Evolutionary conservation across 352 stramenopile species (phyloP).

Genomic region (Phytopythium delawarense): DNA sequence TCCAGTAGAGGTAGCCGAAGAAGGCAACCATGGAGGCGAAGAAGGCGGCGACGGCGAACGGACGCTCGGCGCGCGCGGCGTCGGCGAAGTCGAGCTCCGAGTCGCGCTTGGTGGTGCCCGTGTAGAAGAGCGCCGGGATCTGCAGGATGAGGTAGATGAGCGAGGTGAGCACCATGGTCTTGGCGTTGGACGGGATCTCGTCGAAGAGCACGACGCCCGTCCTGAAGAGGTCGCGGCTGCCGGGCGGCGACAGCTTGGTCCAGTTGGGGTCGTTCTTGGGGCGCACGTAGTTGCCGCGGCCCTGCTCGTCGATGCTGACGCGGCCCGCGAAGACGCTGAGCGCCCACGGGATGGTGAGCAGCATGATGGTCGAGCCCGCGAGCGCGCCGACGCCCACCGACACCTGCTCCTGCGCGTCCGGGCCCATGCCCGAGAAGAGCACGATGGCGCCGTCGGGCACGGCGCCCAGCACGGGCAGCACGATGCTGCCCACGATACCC

Average conservation of each 20-base stretch:
- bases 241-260: constrained; percentile 82
- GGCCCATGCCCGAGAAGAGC: constrained; percentile 93
- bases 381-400: constrained; percentile 97
- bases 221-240: constrained; percentile 53
- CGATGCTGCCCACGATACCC: constrained; percentile 95
- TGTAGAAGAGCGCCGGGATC: constrained; percentile 89
- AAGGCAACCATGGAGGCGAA: constrained; percentile 89
- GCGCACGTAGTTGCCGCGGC: constrained; percentile 79
- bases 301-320: constrained; percentile 92
- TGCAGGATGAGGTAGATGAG: constrained; percentile 96
- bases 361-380: constrained; percentile 98
- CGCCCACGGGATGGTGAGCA: constrained; percentile 98
- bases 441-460: constrained; percentile 98
- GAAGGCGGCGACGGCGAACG: constrained; percentile 88
- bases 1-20: constrained; percentile 90
- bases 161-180: constrained; percentile 91
- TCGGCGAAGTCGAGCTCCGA: constrained; percentile 55
- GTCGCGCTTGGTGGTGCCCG: constrained; percentile 58
- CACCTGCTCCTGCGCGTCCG: constrained; percentile 94
- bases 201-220: constrained; percentile 81
- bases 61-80: constrained; percentile 83
- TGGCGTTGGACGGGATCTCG: constrained; percentile 86
- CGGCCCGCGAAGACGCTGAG: constrained; percentile 91
- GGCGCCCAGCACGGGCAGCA: constrained; percentile 95
- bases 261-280: constrained; percentile 78